These are phyloP conservation scores for Epichloe elymi DNA, from an alignment of 2,329 filamentous ascomycete species.

Conservation along the genomic window DNA sequence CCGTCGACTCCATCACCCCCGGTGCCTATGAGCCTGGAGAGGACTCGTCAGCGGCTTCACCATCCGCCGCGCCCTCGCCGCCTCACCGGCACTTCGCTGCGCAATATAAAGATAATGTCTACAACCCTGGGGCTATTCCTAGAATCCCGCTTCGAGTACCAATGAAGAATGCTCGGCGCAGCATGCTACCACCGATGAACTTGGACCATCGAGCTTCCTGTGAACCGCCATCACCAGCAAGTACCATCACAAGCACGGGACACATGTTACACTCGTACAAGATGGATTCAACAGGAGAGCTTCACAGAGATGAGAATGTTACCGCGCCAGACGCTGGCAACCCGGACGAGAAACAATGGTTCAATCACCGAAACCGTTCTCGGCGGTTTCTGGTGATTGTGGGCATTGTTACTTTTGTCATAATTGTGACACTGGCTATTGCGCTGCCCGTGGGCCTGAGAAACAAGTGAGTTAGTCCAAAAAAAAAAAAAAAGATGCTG, in stretches of 20 bases:
- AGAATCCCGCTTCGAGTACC: constrained; percentile 17
- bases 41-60: constrained; percentile 11
- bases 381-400: constrained; percentile 20
- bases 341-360: constrained; percentile 7
- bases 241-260: constrained; percentile 7
- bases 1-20: background rate
- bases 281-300: background rate
- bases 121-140: constrained; percentile 11
- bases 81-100: constrained; percentile 18
- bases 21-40: constrained; percentile 3
- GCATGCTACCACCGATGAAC: constrained; percentile 1
- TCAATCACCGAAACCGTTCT: constrained; percentile 14
- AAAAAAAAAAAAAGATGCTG: no score
- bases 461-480: constrained; percentile 12
- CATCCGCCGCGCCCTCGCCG: constrained; percentile 18
- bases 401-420: constrained; percentile 16
- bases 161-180: constrained; percentile 16
- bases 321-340: constrained; percentile 2
- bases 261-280: constrained; percentile 3
- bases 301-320: constrained; percentile 5
- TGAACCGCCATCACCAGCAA: constrained; percentile 13
- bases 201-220: constrained; percentile 3
- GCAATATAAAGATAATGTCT: constrained; percentile 17
- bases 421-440: constrained; percentile 22
- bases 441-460: constrained; percentile 28